These are phyloP conservation scores for Arachnomyces sp. DNA, from an alignment of 2,329 filamentous ascomycete species.

Conservation along the genomic window DNA sequence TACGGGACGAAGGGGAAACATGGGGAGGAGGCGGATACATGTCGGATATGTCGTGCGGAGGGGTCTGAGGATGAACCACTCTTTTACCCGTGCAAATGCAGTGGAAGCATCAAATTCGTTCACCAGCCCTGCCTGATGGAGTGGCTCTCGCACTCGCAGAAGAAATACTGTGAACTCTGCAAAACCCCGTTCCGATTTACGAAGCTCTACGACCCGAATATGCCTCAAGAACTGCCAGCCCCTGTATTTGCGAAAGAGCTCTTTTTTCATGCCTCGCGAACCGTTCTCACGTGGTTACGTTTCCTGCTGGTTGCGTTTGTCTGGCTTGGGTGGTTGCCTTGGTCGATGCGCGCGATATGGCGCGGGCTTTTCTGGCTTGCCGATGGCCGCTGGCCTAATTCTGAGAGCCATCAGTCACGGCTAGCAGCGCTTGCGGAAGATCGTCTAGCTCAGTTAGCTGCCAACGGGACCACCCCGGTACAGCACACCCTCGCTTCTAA, in stretches of 20 bases:
- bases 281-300: slow-evolving; percentile 68
- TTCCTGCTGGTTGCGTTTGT: slow-evolving; percentile 71
- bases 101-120: slow-evolving; percentile 95
- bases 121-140: slow-evolving; percentile 98
- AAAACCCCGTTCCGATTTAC: slow-evolving; percentile 98
- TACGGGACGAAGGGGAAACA: slow-evolving; percentile 28
- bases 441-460: slow-evolving; percentile 15
- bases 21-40: slow-evolving; percentile 64
- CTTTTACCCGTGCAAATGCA: slow-evolving; percentile 98
- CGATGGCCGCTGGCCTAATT: slow-evolving; percentile 58
- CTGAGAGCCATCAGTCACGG: slow-evolving; percentile 17
- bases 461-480: slow-evolving; percentile 21
- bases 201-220: slow-evolving; percentile 89
- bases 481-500: slow-evolving; percentile 15
- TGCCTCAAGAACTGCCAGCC: slow-evolving; percentile 76
- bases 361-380: slow-evolving; percentile 90
- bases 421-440: slow-evolving; percentile 11
- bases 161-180: slow-evolving; percentile 98
- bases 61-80: slow-evolving; percentile 72
- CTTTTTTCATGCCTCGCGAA: slow-evolving; percentile 60
- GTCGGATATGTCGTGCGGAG: slow-evolving; percentile 92
- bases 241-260: slow-evolving; percentile 75
- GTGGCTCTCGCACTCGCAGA: slow-evolving; percentile 96
- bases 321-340: slow-evolving; percentile 84
- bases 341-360: slow-evolving; percentile 86